Conservation (phyloP, 495 filamentous ascomycete genomes). For the Echria macrotheca region DNA sequence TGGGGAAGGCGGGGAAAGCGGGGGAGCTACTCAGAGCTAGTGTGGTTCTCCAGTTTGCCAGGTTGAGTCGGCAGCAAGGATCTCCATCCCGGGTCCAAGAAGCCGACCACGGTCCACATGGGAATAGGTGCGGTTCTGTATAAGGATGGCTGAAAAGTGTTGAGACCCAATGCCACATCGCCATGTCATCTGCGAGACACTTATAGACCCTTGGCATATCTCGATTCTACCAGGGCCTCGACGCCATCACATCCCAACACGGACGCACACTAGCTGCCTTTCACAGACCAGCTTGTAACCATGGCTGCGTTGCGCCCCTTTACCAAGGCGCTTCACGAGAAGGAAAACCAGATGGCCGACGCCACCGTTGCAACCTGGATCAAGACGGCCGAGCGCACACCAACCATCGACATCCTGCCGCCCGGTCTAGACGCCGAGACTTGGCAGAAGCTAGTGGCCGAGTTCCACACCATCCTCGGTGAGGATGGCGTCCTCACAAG, state of each 20-base stretch:
- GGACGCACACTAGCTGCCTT: too few relatives aligned
- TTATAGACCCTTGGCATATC: background rate
- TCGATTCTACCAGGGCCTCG: too few relatives aligned
- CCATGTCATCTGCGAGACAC: background rate
- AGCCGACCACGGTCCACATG: background rate
- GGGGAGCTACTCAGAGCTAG: too few relatives aligned
- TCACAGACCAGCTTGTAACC: too few relatives aligned
- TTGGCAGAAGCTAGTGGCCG: background rate
- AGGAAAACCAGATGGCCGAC: background rate
- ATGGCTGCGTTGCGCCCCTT: background rate
- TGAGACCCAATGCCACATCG: background rate
- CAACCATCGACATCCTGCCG: constrained; percentile 2
- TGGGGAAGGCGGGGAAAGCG: background rate
- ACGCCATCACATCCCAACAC: background rate
- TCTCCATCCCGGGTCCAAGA: background rate
- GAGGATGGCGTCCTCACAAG: too few relatives aligned
- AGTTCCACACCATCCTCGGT: background rate
- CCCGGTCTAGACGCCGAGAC: background rate
- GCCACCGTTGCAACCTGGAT: background rate
- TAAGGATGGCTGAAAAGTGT: background rate
- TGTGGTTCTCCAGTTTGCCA: background rate
- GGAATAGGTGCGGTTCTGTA: background rate
- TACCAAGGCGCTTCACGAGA: background rate
- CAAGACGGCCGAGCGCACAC: background rate
- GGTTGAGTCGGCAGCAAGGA: background rate